Evolutionary conservation across 2,329 filamentous ascomycete species (phyloP).

Genomic region (Venturia aucupariae): DNA sequence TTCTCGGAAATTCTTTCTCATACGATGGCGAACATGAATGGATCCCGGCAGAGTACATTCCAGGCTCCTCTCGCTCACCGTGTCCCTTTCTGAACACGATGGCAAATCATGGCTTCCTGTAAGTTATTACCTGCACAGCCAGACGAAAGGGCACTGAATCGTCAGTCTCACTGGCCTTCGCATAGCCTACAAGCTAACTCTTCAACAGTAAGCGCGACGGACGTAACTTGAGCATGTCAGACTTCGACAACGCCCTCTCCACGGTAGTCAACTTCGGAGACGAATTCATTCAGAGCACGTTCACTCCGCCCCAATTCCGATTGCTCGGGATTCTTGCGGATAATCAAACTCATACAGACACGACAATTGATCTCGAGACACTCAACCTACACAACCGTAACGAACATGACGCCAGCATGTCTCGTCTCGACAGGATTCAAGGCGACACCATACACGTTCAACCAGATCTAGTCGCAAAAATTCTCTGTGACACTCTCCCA

Average conservation of each 20-base stretch:
- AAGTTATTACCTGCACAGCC: background rate
- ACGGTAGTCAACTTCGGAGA: slow-evolving; percentile 3
- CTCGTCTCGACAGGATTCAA: slow-evolving; percentile 10
- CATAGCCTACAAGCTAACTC: background rate
- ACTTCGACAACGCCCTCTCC: slow-evolving; percentile 10
- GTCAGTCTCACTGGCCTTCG: background rate
- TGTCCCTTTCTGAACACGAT: slow-evolving; percentile 15
- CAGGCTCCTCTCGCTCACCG: slow-evolving; percentile 7
- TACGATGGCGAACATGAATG: background rate
- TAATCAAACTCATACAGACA: background rate
- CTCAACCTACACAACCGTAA: slow-evolving; percentile 4
- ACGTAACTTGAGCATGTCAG: background rate
- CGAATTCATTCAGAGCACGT: background rate
- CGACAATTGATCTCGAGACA: slow-evolving; percentile 7
- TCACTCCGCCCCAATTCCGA: background rate
- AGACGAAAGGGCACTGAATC: background rate
- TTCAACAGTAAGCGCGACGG: background rate
- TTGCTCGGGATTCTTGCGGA: background rate
- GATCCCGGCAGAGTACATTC: slow-evolving; percentile 9
- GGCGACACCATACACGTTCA: slow-evolving; percentile 3
- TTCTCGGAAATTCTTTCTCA: background rate
- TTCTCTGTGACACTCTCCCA: background rate
- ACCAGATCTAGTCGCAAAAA: background rate
- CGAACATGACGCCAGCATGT: slow-evolving; percentile 13
- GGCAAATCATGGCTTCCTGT: slow-evolving; percentile 15